Evolutionary conservation across 805 yeast species (phyloP).

Genomic region (Zygoascus bituminiphila): DNA sequence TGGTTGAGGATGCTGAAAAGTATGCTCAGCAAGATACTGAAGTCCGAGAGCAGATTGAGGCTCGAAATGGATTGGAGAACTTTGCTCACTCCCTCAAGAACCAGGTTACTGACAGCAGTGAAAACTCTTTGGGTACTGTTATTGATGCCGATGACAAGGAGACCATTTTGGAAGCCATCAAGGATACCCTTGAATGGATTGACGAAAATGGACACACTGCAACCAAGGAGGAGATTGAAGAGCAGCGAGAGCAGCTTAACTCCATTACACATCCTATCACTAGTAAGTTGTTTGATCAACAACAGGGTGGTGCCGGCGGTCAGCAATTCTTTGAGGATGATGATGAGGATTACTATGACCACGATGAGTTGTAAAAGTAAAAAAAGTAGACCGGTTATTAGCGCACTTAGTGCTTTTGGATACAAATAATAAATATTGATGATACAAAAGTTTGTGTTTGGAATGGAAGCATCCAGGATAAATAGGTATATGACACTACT

Average conservation of each 20-base stretch:
- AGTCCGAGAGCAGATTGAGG: constrained; percentile 75
- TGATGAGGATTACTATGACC: constrained; percentile 52
- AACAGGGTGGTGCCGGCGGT: constrained; percentile 33
- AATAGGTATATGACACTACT: not conserved
- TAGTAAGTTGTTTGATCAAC: constrained; percentile 67
- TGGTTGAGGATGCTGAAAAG: constrained; percentile 96
- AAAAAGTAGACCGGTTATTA: constrained; percentile 1
- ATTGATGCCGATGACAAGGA: constrained; percentile 88
- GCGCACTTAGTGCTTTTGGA: not conserved
- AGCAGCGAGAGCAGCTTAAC: constrained; percentile 75
- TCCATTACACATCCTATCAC: constrained; percentile 88
- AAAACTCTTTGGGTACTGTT: constrained; percentile 62
- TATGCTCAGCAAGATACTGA: constrained; percentile 85
- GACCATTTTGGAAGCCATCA: constrained; percentile 74
- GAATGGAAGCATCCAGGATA: too few relatives aligned
- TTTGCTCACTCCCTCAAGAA: constrained; percentile 77
- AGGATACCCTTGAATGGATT: constrained; percentile 80
- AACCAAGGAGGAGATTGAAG: constrained; percentile 86
- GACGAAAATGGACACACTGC: constrained; percentile 84
- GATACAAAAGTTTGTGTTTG: not conserved
- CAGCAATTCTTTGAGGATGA: constrained; percentile 43
- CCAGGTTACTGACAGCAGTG: constrained; percentile 45
- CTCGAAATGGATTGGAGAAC: constrained; percentile 82
- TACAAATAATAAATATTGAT: not conserved
- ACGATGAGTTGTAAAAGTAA: constrained; percentile 44